Conservation (phyloP, 257 asterid genomes). For the Scutellaria minor region DNA sequence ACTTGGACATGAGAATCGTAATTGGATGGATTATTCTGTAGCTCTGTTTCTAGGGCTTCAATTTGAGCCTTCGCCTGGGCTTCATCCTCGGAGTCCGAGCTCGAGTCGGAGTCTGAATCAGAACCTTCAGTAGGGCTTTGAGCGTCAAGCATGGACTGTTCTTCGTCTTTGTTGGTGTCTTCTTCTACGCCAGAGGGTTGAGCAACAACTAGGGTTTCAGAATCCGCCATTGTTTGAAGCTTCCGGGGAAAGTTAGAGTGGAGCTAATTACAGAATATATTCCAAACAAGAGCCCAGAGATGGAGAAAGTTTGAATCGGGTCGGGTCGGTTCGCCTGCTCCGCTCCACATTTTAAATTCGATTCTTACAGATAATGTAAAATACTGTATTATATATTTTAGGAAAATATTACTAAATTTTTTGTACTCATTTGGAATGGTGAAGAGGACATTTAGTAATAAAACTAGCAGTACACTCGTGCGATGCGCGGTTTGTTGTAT, state of each 20-base stretch:
- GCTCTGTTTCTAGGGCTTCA: conserved; percentile 65
- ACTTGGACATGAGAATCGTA: conserved; percentile 85
- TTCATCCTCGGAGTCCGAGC: conserved; percentile 70
- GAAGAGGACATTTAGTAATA: too few species aligned
- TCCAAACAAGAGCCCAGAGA: too few species aligned
- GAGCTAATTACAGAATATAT: too few species aligned
- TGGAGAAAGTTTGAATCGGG: too few species aligned
- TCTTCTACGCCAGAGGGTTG: conserved; percentile 39
- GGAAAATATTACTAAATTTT: too few species aligned
- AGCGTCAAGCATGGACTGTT: conserved; percentile 60
- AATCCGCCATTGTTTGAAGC: conserved; percentile 61
- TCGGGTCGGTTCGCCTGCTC: too few species aligned
- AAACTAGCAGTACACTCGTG: too few species aligned
- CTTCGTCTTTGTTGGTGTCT: conserved; percentile 33
- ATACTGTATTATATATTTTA: too few species aligned
- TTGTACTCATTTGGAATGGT: too few species aligned
- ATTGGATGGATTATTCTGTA: conserved; percentile 61
- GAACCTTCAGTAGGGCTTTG: conserved; percentile 45
- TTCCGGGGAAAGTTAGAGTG: background rate
- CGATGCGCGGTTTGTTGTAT: too few species aligned
- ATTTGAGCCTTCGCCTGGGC: conserved; percentile 63
- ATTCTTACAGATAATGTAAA: too few species aligned
- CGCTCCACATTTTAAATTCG: too few species aligned
- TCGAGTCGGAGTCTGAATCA: conserved; percentile 50
- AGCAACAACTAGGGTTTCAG: conserved; percentile 49